These are phyloP conservation scores for Solanum corneliomulleri DNA, from an alignment of 257 asterid species.

Conservation along the genomic window DNA sequence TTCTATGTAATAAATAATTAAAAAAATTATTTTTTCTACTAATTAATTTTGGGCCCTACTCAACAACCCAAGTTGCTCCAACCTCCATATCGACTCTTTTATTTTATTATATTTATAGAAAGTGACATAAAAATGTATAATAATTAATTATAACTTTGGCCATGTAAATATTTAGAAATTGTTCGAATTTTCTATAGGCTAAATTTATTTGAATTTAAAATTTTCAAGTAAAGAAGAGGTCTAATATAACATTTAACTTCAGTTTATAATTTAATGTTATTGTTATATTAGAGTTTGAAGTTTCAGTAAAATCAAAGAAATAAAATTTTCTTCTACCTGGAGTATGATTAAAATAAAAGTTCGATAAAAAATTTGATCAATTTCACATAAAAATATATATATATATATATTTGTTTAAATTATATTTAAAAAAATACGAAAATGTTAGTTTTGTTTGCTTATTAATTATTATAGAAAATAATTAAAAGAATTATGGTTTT, in stretches of 20 bases:
- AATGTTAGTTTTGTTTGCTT: background rate
- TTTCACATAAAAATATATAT: too few species aligned
- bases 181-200: background rate
- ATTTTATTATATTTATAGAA: background rate
- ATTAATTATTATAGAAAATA: background rate
- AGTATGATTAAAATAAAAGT: too few species aligned
- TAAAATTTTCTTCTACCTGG: too few species aligned
- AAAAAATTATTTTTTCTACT: background rate
- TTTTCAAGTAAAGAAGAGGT: too few species aligned
- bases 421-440: too few species aligned
- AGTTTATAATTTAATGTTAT: too few species aligned
- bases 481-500: too few species aligned
- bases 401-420: too few species aligned
- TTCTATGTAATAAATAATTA: too few species aligned
- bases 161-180: background rate
- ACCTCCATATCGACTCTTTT: background rate
- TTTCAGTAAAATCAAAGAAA: background rate
- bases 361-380: background rate
- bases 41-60: background rate
- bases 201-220: background rate
- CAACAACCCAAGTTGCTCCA: background rate
- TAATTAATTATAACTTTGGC: background rate
- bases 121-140: background rate
- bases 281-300: background rate
- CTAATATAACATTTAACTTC: background rate